Evolutionary conservation across 768 basidiomycete species (phyloP), one percentile per base, ranked within the genome.

Genomic region (Gautieria morchelliformis): DNA sequence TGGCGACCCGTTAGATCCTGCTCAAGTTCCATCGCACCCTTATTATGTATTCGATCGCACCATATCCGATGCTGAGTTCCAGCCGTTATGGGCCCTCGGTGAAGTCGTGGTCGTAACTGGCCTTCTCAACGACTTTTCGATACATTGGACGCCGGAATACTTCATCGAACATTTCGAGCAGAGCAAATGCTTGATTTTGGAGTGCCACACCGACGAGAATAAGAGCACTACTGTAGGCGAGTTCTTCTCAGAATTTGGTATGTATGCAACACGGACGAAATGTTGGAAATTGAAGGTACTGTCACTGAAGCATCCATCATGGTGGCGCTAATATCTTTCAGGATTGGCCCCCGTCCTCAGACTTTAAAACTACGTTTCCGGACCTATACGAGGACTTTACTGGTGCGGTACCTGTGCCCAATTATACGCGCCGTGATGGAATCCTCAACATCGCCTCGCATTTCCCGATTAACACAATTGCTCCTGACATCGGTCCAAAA

Each of bases 291-390:
- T 93, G 60, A 92, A 91, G 80, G 88, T 47, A 24, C 19, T 42
- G 30, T 30, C 52, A 20, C 24, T 60, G 47, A 44, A 32, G 24
- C 37, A 19, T 57, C 45, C 30, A 20, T n/a, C 61, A 93, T 85
- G 94, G 96, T 71, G 96, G 93, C 93, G 95, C 94, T 4, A 19
- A 44, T 44, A 44, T 44, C 42, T 27, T 20, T n/a, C 61, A 93
- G 85, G 94, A 98, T 71, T 98, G 94, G 93, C 94, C 94, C 4
- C 81, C 89, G 0, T 84, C 86, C 9, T 78, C 81, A 2, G 93
- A 95, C 61, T 95, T 98, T 72, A 84, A 84, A 65, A 74, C 78
- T 2, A 79, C 81, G 1, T 92, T 93, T 67, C 94, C 93, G 0
- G 85, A 86, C 53, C 73, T 96, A 11, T 97, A 82, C 64, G 80